phyloP scores from a whole-genome alignment of 2,329 filamentous ascomycete species.

The Ophiobolus disseminans region DNA sequence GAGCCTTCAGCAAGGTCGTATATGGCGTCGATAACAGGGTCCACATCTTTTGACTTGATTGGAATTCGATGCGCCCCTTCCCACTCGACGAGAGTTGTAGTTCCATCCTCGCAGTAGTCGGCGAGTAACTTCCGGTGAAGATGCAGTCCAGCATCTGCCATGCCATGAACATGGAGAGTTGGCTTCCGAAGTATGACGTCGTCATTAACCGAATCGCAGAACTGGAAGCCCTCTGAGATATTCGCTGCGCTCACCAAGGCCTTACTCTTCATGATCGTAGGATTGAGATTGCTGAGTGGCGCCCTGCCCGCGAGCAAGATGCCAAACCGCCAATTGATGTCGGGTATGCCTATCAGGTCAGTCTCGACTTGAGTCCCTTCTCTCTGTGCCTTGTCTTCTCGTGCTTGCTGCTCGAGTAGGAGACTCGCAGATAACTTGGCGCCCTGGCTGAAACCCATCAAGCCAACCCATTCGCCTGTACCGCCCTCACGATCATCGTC shows the following conservation, averaged over 20 bases:
- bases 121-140: constrained; percentile 64
- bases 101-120: constrained; percentile 65
- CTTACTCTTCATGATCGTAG: constrained; percentile 41
- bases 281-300: constrained; percentile 64
- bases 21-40: constrained; percentile 61
- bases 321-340: constrained; percentile 63
- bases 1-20: constrained; percentile 59
- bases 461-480: constrained; percentile 56
- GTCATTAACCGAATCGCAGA: constrained; percentile 46
- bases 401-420: constrained; percentile 66
- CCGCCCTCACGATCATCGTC: constrained; percentile 52
- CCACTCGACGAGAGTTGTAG: constrained; percentile 71
- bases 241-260: constrained; percentile 51
- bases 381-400: constrained; percentile 43
- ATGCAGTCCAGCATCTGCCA: constrained; percentile 65
- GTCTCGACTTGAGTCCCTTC: constrained; percentile 25
- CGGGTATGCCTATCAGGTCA: constrained; percentile 34
- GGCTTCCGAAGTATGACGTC: constrained; percentile 62
- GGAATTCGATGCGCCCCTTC: constrained; percentile 75
- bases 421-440: constrained; percentile 57
- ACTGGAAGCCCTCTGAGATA: constrained; percentile 54
- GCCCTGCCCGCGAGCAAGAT: constrained; percentile 68
- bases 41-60: constrained; percentile 71
- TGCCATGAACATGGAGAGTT: constrained; percentile 73
- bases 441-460: constrained; percentile 60